Percentiles rank a stretch among this genome's conserved stretches.
Evolutionary conservation across 139 green algal genomes (phyloP).

Genomic region (Mesostigma viride): DNA sequence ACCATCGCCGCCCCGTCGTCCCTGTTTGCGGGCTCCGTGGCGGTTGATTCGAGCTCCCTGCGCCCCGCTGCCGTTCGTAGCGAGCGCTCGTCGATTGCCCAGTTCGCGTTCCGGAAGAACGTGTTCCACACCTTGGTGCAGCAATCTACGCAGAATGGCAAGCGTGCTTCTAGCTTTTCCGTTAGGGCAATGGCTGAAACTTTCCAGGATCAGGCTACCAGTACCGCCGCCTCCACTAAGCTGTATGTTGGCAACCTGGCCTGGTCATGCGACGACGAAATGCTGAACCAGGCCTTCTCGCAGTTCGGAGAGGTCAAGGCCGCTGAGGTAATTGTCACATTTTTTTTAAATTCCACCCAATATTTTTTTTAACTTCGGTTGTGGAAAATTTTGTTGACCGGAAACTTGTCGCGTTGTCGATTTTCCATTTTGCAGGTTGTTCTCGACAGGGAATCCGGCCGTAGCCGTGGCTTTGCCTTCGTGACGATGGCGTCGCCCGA

Average conservation of each 20-base stretch:
- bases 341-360: neutral
- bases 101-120: too few species aligned
- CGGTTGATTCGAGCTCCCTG: too few species aligned
- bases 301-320: conserved; percentile 34
- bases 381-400: neutral
- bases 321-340: conserved; percentile 11
- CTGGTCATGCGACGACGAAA: conserved; percentile 39
- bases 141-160: too few species aligned
- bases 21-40: too few species aligned
- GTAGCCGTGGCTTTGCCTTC: conserved; percentile 59
- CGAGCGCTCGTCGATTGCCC: too few species aligned
- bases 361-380: neutral
- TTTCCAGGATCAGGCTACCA: too few species aligned
- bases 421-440: conserved; percentile 21
- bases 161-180: too few species aligned
- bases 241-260: conserved; percentile 57
- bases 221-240: too few species aligned
- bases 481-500: conserved; percentile 45
- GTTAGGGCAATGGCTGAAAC: too few species aligned
- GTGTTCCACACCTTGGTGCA: too few species aligned
- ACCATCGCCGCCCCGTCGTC: too few species aligned
- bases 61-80: too few species aligned
- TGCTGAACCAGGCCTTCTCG: conserved; percentile 42
- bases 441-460: conserved; percentile 53
- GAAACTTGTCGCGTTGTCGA: conserved; percentile 2